A percentile compares a stretch with the other conserved stretches of the same genome.
Conservation (phyloP, 1,284 basidiomycete genomes). For the Thecaphora thlaspeos region DNA sequence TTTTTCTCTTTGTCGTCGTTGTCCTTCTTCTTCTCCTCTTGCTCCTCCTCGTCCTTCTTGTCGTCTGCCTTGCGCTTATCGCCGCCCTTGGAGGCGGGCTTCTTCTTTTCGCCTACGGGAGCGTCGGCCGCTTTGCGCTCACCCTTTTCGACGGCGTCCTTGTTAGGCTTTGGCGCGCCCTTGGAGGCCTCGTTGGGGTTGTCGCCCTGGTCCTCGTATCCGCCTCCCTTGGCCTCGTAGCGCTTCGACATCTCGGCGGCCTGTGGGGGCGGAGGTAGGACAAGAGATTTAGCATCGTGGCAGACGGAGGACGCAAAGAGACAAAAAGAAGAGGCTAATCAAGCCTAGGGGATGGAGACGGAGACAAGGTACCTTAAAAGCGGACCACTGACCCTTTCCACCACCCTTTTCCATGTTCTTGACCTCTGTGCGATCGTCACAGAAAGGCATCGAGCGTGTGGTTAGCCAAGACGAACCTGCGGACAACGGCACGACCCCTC, state of each 20-base stretch:
- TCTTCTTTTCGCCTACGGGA: constrained; percentile 10
- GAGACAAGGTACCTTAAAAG: constrained; percentile 53
- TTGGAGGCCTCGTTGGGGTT: constrained; percentile 60
- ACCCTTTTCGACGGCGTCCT: constrained; percentile 34
- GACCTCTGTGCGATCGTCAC: constrained; percentile 11
- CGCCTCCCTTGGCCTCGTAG: constrained; percentile 60
- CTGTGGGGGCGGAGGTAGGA: neutral
- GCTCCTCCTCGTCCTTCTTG: constrained; percentile 6
- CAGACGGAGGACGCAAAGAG: no score
- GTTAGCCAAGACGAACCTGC: neutral
- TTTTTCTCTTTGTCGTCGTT: constrained; percentile 6
- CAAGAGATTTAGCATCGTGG: no score
- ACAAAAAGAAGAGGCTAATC: no score
- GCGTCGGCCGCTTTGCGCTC: constrained; percentile 27
- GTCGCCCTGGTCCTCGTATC: constrained; percentile 59
- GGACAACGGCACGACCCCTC: no score
- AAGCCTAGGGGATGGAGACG: no score
- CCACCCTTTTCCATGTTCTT: constrained; percentile 59
- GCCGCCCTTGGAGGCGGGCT: constrained; percentile 1
- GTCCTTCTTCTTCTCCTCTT: constrained; percentile 4
- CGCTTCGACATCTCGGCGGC: constrained; percentile 58
- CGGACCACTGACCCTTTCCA: constrained; percentile 59
- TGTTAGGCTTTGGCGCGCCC: constrained; percentile 58
- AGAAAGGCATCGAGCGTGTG: neutral
- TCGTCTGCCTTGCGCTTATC: constrained; percentile 12